Evolutionary conservation across 2,329 filamentous ascomycete species (phyloP).

Genomic region (Arthrobotrys sinensis): DNA sequence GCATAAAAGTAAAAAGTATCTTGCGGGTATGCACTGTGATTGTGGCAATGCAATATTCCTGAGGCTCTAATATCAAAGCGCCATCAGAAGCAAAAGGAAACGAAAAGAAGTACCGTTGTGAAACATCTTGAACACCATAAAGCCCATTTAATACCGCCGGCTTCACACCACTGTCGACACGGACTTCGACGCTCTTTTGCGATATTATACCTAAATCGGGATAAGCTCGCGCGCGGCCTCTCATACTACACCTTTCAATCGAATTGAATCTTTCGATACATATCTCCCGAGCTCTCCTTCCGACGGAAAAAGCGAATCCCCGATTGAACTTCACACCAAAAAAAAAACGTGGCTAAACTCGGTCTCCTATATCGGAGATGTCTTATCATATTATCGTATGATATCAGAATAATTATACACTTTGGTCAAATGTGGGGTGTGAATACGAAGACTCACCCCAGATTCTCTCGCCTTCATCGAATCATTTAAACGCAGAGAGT

Average conservation of each 20-base stretch:
- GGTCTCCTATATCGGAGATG: constrained; percentile 25
- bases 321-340: background rate
- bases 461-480: constrained; percentile 26
- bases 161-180: constrained; percentile 16
- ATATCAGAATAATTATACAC: constrained; percentile 1
- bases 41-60: constrained; percentile 34
- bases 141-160: background rate
- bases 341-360: constrained; percentile 24
- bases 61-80: constrained; percentile 54
- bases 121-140: constrained; percentile 59
- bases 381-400: constrained; percentile 21
- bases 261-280: constrained; percentile 3
- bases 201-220: constrained; percentile 38
- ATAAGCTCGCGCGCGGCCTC: constrained; percentile 33
- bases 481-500: constrained; percentile 50
- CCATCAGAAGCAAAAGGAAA: constrained; percentile 26
- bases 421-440: constrained; percentile 38
- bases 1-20: constrained; percentile 12
- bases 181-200: background rate
- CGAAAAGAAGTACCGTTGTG: constrained; percentile 25
- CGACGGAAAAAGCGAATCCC: constrained; percentile 22
- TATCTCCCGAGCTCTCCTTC: constrained; percentile 26
- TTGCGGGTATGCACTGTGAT: constrained; percentile 19
- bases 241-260: constrained; percentile 4
- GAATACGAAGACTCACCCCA: constrained; percentile 38